These are phyloP conservation scores for Chamaenerion angustifolium DNA, from an alignment of 345 rosid genomes.

Conservation along the genomic window DNA sequence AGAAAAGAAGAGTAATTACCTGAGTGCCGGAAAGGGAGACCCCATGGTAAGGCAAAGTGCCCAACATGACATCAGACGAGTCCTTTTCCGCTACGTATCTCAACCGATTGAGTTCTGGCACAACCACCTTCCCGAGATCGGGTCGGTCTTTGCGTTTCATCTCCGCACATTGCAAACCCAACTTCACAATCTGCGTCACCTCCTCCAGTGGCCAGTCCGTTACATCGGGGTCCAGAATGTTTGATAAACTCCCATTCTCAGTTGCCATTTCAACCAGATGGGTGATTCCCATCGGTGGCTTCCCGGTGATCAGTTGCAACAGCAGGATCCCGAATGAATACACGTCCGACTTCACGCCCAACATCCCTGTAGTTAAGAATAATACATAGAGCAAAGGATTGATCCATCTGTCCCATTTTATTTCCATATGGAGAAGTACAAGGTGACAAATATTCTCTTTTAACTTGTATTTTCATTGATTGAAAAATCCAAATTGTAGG, in stretches of 20 bases:
- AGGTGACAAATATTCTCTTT: too few species aligned
- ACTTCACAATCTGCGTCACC: slow-evolving; percentile 37
- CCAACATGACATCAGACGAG: slow-evolving; percentile 17
- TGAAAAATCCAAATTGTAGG: too few species aligned
- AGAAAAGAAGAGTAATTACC: slow-evolving; percentile 12
- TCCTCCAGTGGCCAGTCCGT: slow-evolving; percentile 74
- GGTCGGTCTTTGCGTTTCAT: slow-evolving; percentile 86
- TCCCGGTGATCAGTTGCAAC: slow-evolving; percentile 69
- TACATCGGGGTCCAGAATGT: slow-evolving; percentile 58
- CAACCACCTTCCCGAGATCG: slow-evolving; percentile 55
- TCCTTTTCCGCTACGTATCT: slow-evolving; percentile 47
- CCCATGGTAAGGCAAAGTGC: slow-evolving; percentile 21
- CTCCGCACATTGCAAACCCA: slow-evolving; percentile 60
- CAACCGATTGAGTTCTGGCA: slow-evolving; percentile 48
- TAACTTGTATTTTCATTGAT: too few species aligned
- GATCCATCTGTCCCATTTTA: too few species aligned
- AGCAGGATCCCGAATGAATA: slow-evolving; percentile 79
- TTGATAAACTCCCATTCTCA: slow-evolving; percentile 37
- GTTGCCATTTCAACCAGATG: slow-evolving; percentile 37
- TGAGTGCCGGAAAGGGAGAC: slow-evolving; percentile 12
- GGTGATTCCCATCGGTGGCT: slow-evolving; percentile 60
- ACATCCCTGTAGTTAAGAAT: slow-evolving; percentile 23
- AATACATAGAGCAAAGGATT: too few species aligned
- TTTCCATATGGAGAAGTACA: too few species aligned
- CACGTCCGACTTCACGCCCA: slow-evolving; percentile 80